phyloP scores from a whole-genome alignment of 1,284 basidiomycete species.

The Sanghuangporus sanghuang region DNA sequence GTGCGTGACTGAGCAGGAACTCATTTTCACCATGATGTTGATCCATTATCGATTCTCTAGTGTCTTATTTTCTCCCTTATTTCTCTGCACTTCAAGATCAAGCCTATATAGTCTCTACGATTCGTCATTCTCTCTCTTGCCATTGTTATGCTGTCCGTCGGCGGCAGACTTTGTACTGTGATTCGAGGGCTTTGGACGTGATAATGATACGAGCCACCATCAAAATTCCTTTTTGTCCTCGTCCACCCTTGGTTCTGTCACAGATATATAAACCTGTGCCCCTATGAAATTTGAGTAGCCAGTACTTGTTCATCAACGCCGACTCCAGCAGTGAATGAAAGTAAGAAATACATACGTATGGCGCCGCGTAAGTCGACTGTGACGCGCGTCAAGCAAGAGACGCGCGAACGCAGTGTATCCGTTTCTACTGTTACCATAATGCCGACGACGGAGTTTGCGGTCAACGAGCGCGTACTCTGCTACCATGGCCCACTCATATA shows the following conservation, averaged over 20 bases:
- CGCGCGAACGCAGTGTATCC: background rate
- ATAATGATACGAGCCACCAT: background rate
- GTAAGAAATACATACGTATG: background rate
- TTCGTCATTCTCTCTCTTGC: background rate
- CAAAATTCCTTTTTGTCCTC: background rate
- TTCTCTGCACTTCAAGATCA: slow-evolving; percentile 99
- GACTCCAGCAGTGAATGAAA: background rate
- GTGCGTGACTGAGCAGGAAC: slow-evolving; percentile 36
- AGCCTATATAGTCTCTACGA: slow-evolving; percentile 69
- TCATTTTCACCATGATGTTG: background rate
- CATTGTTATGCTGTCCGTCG: background rate
- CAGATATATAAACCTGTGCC: background rate
- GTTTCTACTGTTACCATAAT: background rate
- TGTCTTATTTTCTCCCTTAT: slow-evolving; percentile 98
- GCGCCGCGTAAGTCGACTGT: background rate
- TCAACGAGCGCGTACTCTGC: slow-evolving; percentile 83
- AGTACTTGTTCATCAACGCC: background rate
- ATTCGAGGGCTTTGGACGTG: background rate
- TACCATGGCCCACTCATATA: slow-evolving; percentile 95
- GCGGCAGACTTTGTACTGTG: background rate
- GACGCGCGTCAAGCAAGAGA: background rate
- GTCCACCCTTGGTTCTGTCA: background rate
- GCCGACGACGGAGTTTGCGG: slow-evolving; percentile 28
- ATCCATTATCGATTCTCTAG: slow-evolving; percentile 36
- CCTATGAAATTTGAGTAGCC: background rate